Conservation (phyloP, 495 filamentous ascomycete species). For the Penicillium salamii region DNA sequence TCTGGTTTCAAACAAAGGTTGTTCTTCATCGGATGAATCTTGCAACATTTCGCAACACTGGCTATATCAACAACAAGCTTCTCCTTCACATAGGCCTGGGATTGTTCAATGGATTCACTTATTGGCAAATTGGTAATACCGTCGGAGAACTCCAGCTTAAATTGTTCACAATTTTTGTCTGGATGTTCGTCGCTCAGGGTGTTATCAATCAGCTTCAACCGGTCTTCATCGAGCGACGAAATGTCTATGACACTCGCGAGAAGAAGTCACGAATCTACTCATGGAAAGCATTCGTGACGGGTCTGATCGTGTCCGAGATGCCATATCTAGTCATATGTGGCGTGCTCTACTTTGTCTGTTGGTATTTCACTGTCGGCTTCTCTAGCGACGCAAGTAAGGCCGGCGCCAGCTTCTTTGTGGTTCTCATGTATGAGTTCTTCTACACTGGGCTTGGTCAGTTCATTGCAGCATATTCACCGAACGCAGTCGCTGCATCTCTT, state of each 20-base stretch:
- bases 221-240: slow-evolving; percentile 44
- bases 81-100: slow-evolving; percentile 62
- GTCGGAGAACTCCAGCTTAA: slow-evolving; percentile 61
- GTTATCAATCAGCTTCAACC: slow-evolving; percentile 61
- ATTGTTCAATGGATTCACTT: slow-evolving; percentile 65
- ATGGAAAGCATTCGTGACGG: slow-evolving; percentile 49
- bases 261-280: slow-evolving; percentile 52
- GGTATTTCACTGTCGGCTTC: no score
- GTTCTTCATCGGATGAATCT: no score
- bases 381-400: no score
- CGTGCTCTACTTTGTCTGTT: slow-evolving; percentile 56
- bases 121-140: slow-evolving; percentile 57
- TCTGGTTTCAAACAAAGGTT: slow-evolving; percentile 47
- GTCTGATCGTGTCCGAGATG: slow-evolving; percentile 48
- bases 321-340: slow-evolving; percentile 52
- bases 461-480: slow-evolving; percentile 71
- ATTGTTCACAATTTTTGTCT: slow-evolving; percentile 72
- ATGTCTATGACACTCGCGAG: slow-evolving; percentile 47
- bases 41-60: no score
- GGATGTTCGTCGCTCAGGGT: slow-evolving; percentile 59
- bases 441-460: slow-evolving; percentile 73
- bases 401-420: no score
- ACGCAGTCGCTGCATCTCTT: slow-evolving; percentile 67
- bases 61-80: slow-evolving; percentile 59
- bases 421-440: slow-evolving; percentile 65